phyloP scores from a whole-genome alignment of 2,329 filamentous ascomycete genomes.

The Zopfia rhizophila region DNA sequence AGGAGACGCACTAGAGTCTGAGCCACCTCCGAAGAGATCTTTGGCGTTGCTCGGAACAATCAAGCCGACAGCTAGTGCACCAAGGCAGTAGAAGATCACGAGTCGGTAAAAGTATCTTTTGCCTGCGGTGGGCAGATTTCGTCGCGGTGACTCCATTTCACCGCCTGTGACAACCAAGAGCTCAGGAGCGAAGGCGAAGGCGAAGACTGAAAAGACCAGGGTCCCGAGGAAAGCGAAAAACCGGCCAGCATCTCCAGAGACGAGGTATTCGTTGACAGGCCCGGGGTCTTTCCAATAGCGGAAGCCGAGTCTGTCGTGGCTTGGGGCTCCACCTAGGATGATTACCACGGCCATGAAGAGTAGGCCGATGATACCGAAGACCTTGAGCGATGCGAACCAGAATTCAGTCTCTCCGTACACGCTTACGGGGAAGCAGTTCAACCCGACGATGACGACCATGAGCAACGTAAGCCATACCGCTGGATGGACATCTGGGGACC shows the following conservation, averaged over 20 bases:
- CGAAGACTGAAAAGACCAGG: slow-evolving; percentile 58
- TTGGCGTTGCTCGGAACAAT: slow-evolving; percentile 63
- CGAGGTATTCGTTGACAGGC: slow-evolving; percentile 73
- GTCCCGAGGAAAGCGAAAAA: slow-evolving; percentile 68
- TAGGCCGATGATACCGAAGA: slow-evolving; percentile 49
- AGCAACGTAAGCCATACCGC: slow-evolving; percentile 71
- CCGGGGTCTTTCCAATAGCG: slow-evolving; percentile 74
- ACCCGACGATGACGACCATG: slow-evolving; percentile 49
- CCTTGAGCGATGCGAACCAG: slow-evolving; percentile 55
- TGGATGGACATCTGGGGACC: slow-evolving; percentile 61
- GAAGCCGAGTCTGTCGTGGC: slow-evolving; percentile 70
- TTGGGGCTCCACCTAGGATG: slow-evolving; percentile 59
- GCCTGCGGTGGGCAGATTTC: slow-evolving; percentile 70
- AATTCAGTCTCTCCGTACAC: slow-evolving; percentile 58
- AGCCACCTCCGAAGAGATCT: slow-evolving; percentile 40
- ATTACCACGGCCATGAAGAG: slow-evolving; percentile 35
- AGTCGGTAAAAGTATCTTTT: slow-evolving; percentile 59
- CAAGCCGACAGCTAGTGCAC: slow-evolving; percentile 66
- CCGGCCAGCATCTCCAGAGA: slow-evolving; percentile 63
- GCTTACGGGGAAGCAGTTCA: slow-evolving; percentile 26
- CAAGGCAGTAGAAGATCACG: slow-evolving; percentile 55
- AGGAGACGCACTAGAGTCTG: slow-evolving; percentile 57
- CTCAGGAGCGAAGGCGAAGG: slow-evolving; percentile 58
- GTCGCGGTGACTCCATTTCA: slow-evolving; percentile 71
- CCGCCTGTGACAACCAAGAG: slow-evolving; percentile 71